Evolutionary conservation across 805 yeast species (phyloP).

Genomic region (Schizosaccharomyces octosporus): DNA sequence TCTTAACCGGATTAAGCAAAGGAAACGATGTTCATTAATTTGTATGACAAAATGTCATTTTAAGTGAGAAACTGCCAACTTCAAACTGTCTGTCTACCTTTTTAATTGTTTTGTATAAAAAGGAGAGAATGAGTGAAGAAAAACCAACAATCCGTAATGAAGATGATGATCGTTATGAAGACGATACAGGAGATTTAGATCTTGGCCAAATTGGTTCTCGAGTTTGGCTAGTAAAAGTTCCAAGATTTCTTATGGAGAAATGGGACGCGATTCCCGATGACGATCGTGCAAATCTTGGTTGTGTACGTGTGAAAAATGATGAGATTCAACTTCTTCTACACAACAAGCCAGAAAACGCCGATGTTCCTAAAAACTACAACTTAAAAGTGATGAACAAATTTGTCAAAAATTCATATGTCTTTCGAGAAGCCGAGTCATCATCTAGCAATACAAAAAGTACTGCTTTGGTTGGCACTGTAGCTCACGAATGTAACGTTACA

Average conservation of each 20-base stretch:
- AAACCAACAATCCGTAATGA: neutral
- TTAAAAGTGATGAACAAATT: conserved; percentile 50
- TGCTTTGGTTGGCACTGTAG: conserved; percentile 59
- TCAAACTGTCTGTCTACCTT: too few relatives aligned
- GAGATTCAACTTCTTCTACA: conserved; percentile 15
- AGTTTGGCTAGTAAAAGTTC: conserved; percentile 80
- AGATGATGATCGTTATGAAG: conserved; percentile 18
- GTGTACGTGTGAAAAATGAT: conserved; percentile 44
- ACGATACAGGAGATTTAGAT: conserved; percentile 62
- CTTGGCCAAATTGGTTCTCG: conserved; percentile 36
- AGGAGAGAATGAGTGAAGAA: neutral
- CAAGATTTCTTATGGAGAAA: conserved; percentile 57
- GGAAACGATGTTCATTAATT: too few relatives aligned
- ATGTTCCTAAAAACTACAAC: conserved; percentile 67
- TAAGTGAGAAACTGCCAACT: too few relatives aligned
- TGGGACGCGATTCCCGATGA: conserved; percentile 45
- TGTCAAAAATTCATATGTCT: conserved; percentile 29
- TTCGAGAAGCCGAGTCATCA: neutral
- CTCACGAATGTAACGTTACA: conserved; percentile 73
- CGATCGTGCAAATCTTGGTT: conserved; percentile 53
- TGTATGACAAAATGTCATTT: too few relatives aligned
- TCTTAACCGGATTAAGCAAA: too few relatives aligned
- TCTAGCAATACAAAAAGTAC: conserved; percentile 28
- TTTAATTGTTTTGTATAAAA: too few relatives aligned
- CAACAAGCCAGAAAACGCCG: conserved; percentile 20